A percentile compares a stretch with the other conserved stretches of the same genome.
phyloP scores from a whole-genome alignment of 1,139 yeast genomes.

The Suhomyces guaymorum region DNA sequence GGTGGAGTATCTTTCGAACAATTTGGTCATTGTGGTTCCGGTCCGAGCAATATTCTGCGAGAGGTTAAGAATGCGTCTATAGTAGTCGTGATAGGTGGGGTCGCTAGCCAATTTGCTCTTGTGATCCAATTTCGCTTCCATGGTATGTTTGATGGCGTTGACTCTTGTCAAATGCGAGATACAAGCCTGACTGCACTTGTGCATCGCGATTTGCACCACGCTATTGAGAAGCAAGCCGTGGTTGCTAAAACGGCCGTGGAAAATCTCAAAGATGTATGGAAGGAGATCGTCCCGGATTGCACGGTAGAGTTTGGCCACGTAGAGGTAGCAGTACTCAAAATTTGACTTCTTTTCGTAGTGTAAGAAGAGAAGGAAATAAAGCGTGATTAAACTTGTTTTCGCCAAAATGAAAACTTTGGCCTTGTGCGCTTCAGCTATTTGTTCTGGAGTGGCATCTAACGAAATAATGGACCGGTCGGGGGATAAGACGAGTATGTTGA shows the following conservation, averaged over 20 bases:
- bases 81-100: constrained; percentile 15
- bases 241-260: constrained; percentile 26
- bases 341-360: constrained; percentile 30
- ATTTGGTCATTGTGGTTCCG: constrained; percentile 9
- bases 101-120: constrained; percentile 13
- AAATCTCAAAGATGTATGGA: constrained; percentile 23
- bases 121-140: constrained; percentile 20
- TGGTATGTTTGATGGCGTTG: constrained; percentile 18
- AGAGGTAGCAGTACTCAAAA: constrained; percentile 27
- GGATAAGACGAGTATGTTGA: constrained; percentile 2
- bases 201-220: constrained; percentile 25
- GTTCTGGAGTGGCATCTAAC: constrained; percentile 7
- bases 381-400: constrained; percentile 20
- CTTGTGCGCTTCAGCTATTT: constrained; percentile 5
- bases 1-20: constrained; percentile 23
- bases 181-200: constrained; percentile 26
- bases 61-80: constrained; percentile 10
- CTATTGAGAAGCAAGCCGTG: constrained; percentile 31
- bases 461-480: constrained; percentile 9
- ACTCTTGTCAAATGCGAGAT: constrained; percentile 28
- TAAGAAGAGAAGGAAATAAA: constrained; percentile 23
- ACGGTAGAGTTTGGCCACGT: constrained; percentile 26
- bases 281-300: constrained; percentile 22
- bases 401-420: constrained; percentile 18
- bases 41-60: constrained; percentile 5